phyloP scores from a whole-genome alignment of 345 rosid species.

The Dovyalis caffra region DNA sequence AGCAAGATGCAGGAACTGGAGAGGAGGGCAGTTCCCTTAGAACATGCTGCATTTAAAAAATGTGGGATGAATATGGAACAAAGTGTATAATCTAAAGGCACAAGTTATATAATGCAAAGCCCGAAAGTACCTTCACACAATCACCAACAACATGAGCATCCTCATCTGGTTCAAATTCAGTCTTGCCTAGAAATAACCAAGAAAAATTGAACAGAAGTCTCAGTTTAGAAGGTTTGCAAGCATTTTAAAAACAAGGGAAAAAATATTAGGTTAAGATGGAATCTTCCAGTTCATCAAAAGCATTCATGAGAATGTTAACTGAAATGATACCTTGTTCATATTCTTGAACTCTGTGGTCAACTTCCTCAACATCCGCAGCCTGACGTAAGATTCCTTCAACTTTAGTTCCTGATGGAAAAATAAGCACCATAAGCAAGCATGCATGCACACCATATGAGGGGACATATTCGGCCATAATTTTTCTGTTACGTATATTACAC shows the following conservation, averaged over 20 bases:
- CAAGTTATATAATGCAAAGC: constrained; percentile 13
- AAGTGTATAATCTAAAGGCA: constrained; percentile 13
- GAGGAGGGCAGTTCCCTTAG: constrained; percentile 97
- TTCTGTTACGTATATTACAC: neutral
- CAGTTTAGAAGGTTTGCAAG: neutral
- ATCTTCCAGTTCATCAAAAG: neutral
- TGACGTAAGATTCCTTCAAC: constrained; percentile 93
- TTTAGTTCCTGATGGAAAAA: constrained; percentile 61
- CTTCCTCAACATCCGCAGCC: constrained; percentile 98
- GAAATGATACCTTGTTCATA: constrained; percentile 77
- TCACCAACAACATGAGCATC: constrained; percentile 99
- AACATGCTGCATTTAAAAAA: constrained; percentile 68
- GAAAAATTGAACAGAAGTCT: constrained; percentile 9
- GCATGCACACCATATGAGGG: neutral
- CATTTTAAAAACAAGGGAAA: constrained; percentile 9
- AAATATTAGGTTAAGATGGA: constrained; percentile 3
- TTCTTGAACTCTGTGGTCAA: constrained; percentile 87
- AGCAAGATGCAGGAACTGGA: constrained; percentile 97
- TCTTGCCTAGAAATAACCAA: constrained; percentile 59
- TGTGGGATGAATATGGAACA: constrained; percentile 22
- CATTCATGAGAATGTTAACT: constrained; percentile 18
- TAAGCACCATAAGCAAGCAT: neutral
- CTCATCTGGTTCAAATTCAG: constrained; percentile 77
- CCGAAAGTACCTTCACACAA: constrained; percentile 78
- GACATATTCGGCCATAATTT: neutral